Evolutionary conservation across 768 basidiomycete species (phyloP).

Genomic region (Phaeotremella skinneri): DNA sequence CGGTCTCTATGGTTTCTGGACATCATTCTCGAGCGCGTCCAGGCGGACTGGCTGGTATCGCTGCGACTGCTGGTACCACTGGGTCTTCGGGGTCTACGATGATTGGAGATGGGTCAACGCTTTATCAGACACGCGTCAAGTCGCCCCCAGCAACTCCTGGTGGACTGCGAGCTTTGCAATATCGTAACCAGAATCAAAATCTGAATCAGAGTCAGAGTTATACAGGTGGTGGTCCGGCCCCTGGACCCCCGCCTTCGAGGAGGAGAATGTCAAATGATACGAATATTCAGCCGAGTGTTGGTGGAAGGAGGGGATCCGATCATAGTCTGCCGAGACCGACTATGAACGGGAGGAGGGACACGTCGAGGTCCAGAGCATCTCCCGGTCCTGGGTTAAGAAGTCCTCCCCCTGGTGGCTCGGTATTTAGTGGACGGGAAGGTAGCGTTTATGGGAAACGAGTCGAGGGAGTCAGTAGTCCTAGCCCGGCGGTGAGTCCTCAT

Average conservation of each 20-base stretch:
- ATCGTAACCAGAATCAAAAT: not conserved
- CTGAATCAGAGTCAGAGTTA: too few species aligned
- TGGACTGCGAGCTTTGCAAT: not conserved
- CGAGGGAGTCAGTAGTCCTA: constrained; percentile 29
- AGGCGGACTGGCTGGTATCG: constrained; percentile 10
- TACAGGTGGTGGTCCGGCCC: not conserved
- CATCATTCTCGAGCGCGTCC: constrained; percentile 6
- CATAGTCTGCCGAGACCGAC: not conserved
- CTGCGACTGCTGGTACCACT: not conserved
- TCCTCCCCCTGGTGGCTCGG: constrained; percentile 3
- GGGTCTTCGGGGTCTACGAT: not conserved
- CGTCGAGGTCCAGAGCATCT: not conserved
- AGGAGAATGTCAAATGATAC: not conserved
- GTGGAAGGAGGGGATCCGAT: constrained; percentile 2
- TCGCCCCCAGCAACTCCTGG: constrained; percentile 4
- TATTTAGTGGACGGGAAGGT: constrained; percentile 25
- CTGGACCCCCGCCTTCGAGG: not conserved
- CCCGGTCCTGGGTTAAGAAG: not conserved
- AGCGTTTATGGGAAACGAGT: constrained; percentile 11
- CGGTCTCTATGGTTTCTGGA: not conserved
- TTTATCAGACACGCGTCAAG: not conserved
- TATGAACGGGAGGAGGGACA: not conserved
- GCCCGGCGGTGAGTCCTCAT: constrained; percentile 18
- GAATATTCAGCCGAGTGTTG: not conserved
- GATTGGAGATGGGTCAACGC: not conserved